A percentile compares a stretch with the other conserved stretches of the same genome.
Evolutionary conservation across 1,284 basidiomycete species (phyloP).

Genomic region (Waitea zeae): DNA sequence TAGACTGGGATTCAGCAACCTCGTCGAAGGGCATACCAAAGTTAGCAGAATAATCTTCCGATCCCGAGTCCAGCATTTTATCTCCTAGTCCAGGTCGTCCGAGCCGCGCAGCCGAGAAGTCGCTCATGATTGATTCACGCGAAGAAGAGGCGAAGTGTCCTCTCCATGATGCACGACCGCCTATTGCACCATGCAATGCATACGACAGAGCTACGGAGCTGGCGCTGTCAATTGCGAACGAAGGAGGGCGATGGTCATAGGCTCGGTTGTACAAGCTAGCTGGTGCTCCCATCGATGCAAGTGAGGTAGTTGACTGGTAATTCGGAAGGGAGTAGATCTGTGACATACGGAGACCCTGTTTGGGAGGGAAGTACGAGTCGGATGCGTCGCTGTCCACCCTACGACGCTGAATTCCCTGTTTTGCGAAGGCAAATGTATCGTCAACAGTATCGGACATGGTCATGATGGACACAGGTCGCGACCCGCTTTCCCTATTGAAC

Average conservation of each 20-base stretch:
- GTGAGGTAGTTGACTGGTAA: slow-evolving; percentile 29
- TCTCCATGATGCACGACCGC: slow-evolving; percentile 43
- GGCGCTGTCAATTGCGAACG: slow-evolving; percentile 32
- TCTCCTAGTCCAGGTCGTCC: slow-evolving; percentile 68
- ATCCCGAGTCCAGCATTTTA: slow-evolving; percentile 69
- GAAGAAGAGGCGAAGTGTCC: slow-evolving; percentile 36
- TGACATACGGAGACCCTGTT: slow-evolving; percentile 9
- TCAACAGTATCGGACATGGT: slow-evolving; percentile 44
- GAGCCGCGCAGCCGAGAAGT: slow-evolving; percentile 36
- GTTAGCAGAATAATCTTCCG: slow-evolving; percentile 22
- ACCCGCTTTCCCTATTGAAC: slow-evolving; percentile 35
- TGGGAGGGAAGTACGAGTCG: slow-evolving; percentile 43
- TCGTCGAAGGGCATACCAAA: slow-evolving; percentile 39
- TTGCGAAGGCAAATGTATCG: slow-evolving; percentile 56
- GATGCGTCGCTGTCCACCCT: slow-evolving; percentile 63
- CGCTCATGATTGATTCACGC: slow-evolving; percentile 47
- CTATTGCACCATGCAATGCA: slow-evolving; percentile 28
- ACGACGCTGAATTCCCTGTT: slow-evolving; percentile 20
- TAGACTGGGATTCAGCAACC: slow-evolving; percentile 52
- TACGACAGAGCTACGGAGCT: slow-evolving; percentile 37
- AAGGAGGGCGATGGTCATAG: slow-evolving; percentile 28
- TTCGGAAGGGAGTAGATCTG: slow-evolving; percentile 17
- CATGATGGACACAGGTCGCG: slow-evolving; percentile 35
- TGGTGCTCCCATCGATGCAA: slow-evolving; percentile 29
- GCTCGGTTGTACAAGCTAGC: slow-evolving; percentile 55